phyloP scores from a whole-genome alignment of 768 basidiomycete species.

The Psilocybe cyanescens region DNA sequence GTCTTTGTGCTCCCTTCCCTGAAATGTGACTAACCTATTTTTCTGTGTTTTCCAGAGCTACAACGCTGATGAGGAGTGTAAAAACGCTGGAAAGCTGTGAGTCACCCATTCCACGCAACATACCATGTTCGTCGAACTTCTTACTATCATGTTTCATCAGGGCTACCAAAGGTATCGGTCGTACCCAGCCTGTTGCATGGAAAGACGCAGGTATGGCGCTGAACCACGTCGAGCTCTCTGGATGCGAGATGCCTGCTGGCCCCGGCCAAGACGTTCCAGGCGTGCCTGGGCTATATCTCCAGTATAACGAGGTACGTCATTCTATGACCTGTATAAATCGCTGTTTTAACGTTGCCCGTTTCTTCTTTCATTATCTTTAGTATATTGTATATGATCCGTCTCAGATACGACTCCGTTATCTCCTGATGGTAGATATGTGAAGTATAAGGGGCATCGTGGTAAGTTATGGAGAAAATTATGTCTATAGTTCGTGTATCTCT shows the following conservation, averaged over 20 bases:
- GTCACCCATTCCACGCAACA: neutral
- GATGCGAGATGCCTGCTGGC: constrained; percentile 15
- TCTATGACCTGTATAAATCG: neutral
- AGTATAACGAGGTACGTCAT: constrained; percentile 12
- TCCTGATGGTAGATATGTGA: constrained; percentile 7
- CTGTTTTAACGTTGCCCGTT: neutral
- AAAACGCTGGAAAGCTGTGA: constrained; percentile 8
- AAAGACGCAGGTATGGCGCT: constrained; percentile 14
- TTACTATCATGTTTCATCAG: neutral
- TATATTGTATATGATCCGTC: constrained; percentile 15
- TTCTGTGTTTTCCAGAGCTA: neutral
- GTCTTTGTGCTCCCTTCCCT: neutral
- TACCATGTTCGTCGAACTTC: no score
- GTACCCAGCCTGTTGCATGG: constrained; percentile 11
- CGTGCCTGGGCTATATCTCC: constrained; percentile 2
- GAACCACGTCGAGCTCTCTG: constrained; percentile 10
- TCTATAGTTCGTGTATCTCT: no score
- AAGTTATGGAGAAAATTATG: no score
- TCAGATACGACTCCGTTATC: constrained; percentile 10
- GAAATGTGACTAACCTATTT: neutral
- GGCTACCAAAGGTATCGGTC: constrained; percentile 16
- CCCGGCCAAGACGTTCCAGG: constrained; percentile 8
- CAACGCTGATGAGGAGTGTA: constrained; percentile 10
- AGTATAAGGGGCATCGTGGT: no score
- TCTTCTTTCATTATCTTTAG: neutral